phyloP scores from a whole-genome alignment of 495 filamentous ascomycete species.

The Aspergillus sclerotioniger region DNA sequence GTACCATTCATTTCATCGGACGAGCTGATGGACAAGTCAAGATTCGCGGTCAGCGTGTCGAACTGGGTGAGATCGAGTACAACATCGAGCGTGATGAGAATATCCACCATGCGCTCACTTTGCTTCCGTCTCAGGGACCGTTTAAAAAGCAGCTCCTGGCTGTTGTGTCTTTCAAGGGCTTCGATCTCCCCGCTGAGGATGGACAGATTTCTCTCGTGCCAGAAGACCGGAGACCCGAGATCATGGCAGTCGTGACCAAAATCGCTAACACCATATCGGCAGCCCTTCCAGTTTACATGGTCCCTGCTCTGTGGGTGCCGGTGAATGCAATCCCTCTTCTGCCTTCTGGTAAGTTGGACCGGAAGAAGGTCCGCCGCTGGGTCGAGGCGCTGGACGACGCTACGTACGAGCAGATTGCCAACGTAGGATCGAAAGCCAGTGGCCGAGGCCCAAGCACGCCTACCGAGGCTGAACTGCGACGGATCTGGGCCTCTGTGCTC shows the following conservation, averaged over 20 bases:
- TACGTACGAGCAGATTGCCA: slow-evolving; percentile 5
- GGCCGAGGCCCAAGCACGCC: neutral
- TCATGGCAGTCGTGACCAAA: neutral
- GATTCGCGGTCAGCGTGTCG: slow-evolving; percentile 37
- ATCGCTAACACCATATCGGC: neutral
- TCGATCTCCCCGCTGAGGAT: neutral
- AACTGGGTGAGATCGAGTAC: slow-evolving; percentile 44
- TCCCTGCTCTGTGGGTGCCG: slow-evolving; percentile 39
- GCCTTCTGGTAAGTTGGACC: slow-evolving; percentile 43
- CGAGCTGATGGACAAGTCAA: slow-evolving; percentile 47
- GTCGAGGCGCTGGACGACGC: slow-evolving; percentile 16
- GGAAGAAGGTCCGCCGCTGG: slow-evolving; percentile 20
- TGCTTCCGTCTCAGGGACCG: neutral
- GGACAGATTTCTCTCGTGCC: neutral
- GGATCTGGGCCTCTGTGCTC: slow-evolving; percentile 38
- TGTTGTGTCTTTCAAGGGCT: neutral
- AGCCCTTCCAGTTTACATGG: slow-evolving; percentile 43
- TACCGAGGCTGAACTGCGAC: neutral
- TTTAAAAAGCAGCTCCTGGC: neutral
- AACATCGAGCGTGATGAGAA: slow-evolving; percentile 13
- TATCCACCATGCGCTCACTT: slow-evolving; percentile 8
- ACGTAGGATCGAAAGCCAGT: slow-evolving; percentile 6
- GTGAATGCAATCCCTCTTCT: slow-evolving; percentile 38
- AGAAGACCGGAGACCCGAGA: neutral
- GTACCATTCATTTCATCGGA: slow-evolving; percentile 11